These are phyloP conservation scores for Grosmannia huntii DNA, from an alignment of 2,329 filamentous ascomycete genomes.

Conservation along the genomic window DNA sequence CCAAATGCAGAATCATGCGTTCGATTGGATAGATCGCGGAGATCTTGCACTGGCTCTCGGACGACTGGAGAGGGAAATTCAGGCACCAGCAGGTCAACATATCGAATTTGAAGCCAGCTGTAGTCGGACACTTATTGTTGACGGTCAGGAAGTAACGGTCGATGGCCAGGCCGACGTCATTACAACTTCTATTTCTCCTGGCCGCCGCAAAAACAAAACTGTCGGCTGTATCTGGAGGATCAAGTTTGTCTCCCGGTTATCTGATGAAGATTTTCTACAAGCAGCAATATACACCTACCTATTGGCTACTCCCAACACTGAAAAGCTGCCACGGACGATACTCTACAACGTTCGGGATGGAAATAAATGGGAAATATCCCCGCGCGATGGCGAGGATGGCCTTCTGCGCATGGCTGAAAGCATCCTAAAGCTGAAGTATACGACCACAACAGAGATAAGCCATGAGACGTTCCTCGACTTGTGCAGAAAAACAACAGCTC, in stretches of 20 bases:
- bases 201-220: neutral
- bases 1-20: neutral
- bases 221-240: neutral
- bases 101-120: neutral
- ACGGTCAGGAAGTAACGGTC: neutral
- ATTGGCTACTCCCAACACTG: neutral
- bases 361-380: neutral
- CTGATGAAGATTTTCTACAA: neutral
- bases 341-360: constrained; percentile 2
- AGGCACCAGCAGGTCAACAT: neutral
- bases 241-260: neutral
- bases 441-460: neutral
- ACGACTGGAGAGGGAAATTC: neutral
- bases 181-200: neutral
- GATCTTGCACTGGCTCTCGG: neutral
- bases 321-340: neutral
- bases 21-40: neutral
- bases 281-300: neutral
- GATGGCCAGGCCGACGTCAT: neutral
- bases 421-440: neutral
- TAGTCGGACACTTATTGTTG: neutral
- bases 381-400: neutral
- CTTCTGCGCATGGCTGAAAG: neutral
- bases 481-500: neutral
- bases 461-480: neutral